Percentiles rank a stretch among this genome's conserved stretches.
These are phyloP conservation scores for Daldinia loculata DNA, from an alignment of 495 filamentous ascomycete species.

Conservation along the genomic window DNA sequence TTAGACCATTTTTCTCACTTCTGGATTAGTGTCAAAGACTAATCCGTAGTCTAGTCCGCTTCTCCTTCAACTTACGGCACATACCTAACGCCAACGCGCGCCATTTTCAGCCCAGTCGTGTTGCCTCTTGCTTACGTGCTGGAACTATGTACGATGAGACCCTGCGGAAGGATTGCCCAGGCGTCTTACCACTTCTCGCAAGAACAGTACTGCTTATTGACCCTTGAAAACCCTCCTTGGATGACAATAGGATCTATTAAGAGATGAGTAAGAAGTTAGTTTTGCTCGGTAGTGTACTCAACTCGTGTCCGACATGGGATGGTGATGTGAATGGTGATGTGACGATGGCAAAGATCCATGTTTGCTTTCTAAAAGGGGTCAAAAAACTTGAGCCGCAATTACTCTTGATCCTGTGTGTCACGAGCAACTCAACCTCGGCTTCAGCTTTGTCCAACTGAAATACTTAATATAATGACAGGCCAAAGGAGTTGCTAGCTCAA, in stretches of 20 bases:
- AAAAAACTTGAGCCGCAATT: conserved; percentile 35
- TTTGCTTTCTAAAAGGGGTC: conserved; percentile 15
- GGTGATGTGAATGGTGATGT: neutral
- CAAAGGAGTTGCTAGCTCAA: conserved; percentile 21
- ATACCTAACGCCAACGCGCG: conserved; percentile 16
- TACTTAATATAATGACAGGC: conserved; percentile 15
- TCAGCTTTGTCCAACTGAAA: conserved; percentile 6
- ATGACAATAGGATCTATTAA: conserved; percentile 11
- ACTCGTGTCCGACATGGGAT: conserved; percentile 17
- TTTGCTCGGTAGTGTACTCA: conserved; percentile 14
- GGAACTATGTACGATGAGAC: neutral
- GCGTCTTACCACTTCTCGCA: conserved; percentile 16
- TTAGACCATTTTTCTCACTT: neutral
- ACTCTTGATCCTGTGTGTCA: conserved; percentile 1
- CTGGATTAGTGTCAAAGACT: neutral
- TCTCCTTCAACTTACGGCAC: neutral
- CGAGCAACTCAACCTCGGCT: neutral
- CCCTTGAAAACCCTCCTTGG: conserved; percentile 5
- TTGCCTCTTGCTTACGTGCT: conserved; percentile 20
- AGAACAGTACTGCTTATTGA: conserved; percentile 6
- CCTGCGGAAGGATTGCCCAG: conserved; percentile 12
- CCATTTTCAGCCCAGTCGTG: conserved; percentile 35
- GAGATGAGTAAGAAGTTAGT: conserved; percentile 6
- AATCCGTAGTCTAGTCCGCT: neutral
- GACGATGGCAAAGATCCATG: conserved; percentile 14